Percentiles rank a stretch among this genome's conserved stretches.
These are phyloP conservation scores for Pleurotus platypus DNA, from an alignment of 768 basidiomycete genomes.

Conservation along the genomic window DNA sequence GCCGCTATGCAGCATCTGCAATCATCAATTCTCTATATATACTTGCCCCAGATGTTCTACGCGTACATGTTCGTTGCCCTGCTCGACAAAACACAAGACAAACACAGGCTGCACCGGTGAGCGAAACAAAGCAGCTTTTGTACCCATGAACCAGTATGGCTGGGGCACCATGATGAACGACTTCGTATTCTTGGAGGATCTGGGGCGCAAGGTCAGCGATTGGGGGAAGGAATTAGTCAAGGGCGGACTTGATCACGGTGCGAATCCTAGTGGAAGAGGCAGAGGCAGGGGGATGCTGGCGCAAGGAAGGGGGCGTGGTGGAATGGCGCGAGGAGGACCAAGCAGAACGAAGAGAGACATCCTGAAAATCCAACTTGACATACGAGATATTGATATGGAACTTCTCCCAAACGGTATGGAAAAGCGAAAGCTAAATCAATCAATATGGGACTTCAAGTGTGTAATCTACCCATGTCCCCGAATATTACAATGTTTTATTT, in stretches of 20 bases:
- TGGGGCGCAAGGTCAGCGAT: slow-evolving; percentile 68
- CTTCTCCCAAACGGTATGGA: slow-evolving; percentile 83
- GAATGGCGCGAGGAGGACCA: slow-evolving; percentile 21
- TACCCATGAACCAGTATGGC: slow-evolving; percentile 79
- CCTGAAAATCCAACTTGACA: slow-evolving; percentile 65
- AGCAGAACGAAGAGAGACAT: slow-evolving; percentile 57
- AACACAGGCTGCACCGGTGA: slow-evolving; percentile 61
- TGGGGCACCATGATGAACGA: slow-evolving; percentile 90
- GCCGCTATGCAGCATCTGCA: slow-evolving; percentile 49
- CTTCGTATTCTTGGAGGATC: slow-evolving; percentile 81
- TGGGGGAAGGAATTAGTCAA: slow-evolving; percentile 71
- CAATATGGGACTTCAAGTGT: slow-evolving; percentile 79
- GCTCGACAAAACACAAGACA: slow-evolving; percentile 67
- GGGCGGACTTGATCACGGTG: slow-evolving; percentile 47
- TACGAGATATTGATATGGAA: slow-evolving; percentile 69
- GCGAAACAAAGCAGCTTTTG: slow-evolving; percentile 69
- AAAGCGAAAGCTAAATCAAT: slow-evolving; percentile 71
- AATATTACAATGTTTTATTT: too few species aligned
- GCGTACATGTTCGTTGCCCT: slow-evolving; percentile 71
- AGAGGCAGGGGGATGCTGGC: slow-evolving; percentile 14
- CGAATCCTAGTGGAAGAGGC: slow-evolving; percentile 12
- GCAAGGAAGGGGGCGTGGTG: slow-evolving; percentile 22
- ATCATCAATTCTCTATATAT: slow-evolving; percentile 50
- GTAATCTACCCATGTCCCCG: slow-evolving; percentile 20
- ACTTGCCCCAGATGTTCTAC: slow-evolving; percentile 74